Evolutionary conservation across 352 stramenopile species (phyloP).

Genomic region (Globisporangium nunn): DNA sequence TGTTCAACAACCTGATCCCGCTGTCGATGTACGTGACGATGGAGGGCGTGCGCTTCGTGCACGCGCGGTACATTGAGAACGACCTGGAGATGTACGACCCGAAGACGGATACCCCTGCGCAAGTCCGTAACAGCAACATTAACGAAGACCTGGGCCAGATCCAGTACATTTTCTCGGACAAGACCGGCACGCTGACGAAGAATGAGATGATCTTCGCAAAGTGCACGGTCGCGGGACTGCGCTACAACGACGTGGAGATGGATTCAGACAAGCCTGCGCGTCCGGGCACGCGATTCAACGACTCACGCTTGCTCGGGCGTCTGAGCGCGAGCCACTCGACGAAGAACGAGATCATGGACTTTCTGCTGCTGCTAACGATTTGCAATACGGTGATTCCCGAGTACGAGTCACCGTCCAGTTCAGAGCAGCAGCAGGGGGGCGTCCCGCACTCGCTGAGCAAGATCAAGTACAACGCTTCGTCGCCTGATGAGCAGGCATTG

Average conservation of each 20-base stretch:
- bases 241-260: slow-evolving; percentile 88
- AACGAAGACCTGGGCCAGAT: slow-evolving; percentile 93
- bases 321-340: slow-evolving; percentile 78
- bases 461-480: slow-evolving; percentile 85
- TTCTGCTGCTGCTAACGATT: slow-evolving; percentile 76
- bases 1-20: slow-evolving; percentile 94
- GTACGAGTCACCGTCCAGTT: slow-evolving; percentile 26
- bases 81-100: slow-evolving; percentile 82
- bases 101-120: slow-evolving; percentile 66
- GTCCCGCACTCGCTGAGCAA: background rate
- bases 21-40: slow-evolving; percentile 92
- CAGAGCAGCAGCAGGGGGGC: slow-evolving; percentile 9
- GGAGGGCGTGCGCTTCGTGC: slow-evolving; percentile 84
- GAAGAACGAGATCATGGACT: slow-evolving; percentile 82
- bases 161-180: slow-evolving; percentile 98
- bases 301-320: slow-evolving; percentile 57
- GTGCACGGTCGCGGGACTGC: slow-evolving; percentile 60
- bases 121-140: slow-evolving; percentile 85
- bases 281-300: slow-evolving; percentile 76
- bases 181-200: slow-evolving; percentile 97
- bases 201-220: slow-evolving; percentile 98
- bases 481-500: slow-evolving; percentile 77
- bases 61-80: slow-evolving; percentile 77
- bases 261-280: slow-evolving; percentile 30
- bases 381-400: slow-evolving; percentile 87